Evolutionary conservation across 441 rosid genomes (phyloP), one percentile per base, ranked within the genome.

Genomic region (Hura crepitans): DNA sequence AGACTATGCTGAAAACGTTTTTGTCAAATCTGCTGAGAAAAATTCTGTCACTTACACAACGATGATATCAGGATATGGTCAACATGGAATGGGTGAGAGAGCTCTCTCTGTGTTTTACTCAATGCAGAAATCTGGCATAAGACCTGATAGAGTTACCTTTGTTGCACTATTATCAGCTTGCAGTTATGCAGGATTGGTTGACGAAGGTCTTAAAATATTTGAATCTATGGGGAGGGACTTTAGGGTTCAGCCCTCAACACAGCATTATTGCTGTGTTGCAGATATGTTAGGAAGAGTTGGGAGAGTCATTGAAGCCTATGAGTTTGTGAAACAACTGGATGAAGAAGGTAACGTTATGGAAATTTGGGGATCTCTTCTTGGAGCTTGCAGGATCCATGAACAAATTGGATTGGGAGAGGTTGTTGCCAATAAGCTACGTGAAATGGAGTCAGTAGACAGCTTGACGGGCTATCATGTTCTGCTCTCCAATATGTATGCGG

Each of bases 211-310:
- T 70, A 70, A 75, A 72, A 85, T 93, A 75, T 89, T 87, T 25
- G 66, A 77, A 54, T 81, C 89, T 50, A 89, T 90, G 92, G 74
- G 77, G 82, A 78, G 77, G 11, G 78, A 81, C 66, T 81, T 83
- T 65, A 81, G 84, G 64, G 78, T 86, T 64, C 81, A 73, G 70
- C 96, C 96, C 43, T 79, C 87, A 47, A 79, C 63, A 58, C 93
- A 85, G 83, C 93, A 93, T 62, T 84, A 82, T 62, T 89, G 98
- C 70, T 93, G 98, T 73, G 75, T 93, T 65, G 83, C 85, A 59
- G 96, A 93, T 74, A 90, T 93, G 96, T 79, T 90, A 65, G 97
- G 97, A 47, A 87, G 94, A 80, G 89, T 76, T 58, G 98, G 98
- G 25, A 85, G 84, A 68, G 90, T 93, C 68, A 66, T 62, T 39